Evolutionary conservation across 352 stramenopile species (phyloP).

Genomic region (Phytophthora multivora): DNA sequence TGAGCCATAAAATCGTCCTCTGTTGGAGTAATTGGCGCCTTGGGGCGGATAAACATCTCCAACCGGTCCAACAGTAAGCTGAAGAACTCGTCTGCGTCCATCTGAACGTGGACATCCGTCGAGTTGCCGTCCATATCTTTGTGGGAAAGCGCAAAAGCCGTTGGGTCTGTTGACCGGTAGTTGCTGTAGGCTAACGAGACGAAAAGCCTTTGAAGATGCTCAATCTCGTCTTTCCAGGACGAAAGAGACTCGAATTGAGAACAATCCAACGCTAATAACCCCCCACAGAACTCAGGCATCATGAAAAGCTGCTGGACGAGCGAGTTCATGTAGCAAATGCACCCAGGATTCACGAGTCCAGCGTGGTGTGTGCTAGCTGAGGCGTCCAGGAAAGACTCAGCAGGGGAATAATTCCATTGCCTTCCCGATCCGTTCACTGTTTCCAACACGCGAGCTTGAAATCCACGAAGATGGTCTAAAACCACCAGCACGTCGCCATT

Average conservation of each 20-base stretch:
- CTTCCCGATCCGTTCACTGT: constrained; percentile 40
- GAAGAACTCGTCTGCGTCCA: constrained; percentile 88
- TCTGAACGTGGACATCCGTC: constrained; percentile 76
- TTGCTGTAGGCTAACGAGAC: constrained; percentile 51
- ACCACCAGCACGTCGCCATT: constrained; percentile 22
- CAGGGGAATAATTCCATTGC: constrained; percentile 65
- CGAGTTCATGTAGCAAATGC: constrained; percentile 99
- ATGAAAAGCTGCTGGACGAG: constrained; percentile 97
- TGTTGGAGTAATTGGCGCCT: neutral
- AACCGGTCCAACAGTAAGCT: constrained; percentile 76
- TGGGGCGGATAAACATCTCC: constrained; percentile 56
- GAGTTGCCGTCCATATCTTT: constrained; percentile 72
- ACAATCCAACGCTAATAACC: constrained; percentile 49
- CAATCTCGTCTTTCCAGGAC: constrained; percentile 55
- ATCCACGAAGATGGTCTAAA: constrained; percentile 22
- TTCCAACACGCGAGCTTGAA: constrained; percentile 33
- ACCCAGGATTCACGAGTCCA: constrained; percentile 97
- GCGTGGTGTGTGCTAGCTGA: constrained; percentile 40
- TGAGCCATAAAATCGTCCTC: constrained; percentile 50
- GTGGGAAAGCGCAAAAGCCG: constrained; percentile 68
- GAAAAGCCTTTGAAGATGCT: constrained; percentile 76
- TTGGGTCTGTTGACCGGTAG: constrained; percentile 62
- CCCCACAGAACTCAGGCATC: constrained; percentile 61
- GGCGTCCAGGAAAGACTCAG: constrained; percentile 46
- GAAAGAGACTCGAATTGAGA: constrained; percentile 11